Evolutionary conservation across 805 yeast species (phyloP), one percentile per base, ranked within the genome.

Genomic region (Kockiozyma suomiensis): DNA sequence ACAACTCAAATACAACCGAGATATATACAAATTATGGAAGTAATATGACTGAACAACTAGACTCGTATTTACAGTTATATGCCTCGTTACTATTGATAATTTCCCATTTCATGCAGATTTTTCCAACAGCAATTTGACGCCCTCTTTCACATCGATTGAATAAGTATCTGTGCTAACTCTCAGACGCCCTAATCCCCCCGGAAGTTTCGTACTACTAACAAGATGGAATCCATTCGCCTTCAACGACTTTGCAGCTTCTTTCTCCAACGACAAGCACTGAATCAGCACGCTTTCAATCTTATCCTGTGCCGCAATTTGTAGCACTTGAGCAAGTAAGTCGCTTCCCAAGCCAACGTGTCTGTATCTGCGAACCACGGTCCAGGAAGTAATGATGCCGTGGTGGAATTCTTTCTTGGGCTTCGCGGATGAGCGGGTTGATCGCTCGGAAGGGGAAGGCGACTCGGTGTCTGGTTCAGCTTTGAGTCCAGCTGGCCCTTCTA

Each of bases 321-420:
- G 13, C 5, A 40, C 65, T n/a, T 49, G 25, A 21, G 47, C 26
- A 15, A 66, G 40, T 17, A 66, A 49, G 38, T 66, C 69, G 21
- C 42, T 26, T 23, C 69, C 69, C 30, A 66, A 56, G n/a, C 69
- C 69, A 41, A 55, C 68, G 12, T 57, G 50, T 15, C 69, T 50
- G 50, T 66, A 66, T 15, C 64, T 55, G 32, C 54, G 48, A 15
- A 62, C 17, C 8, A 66, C 69, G 5, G 65, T 45, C 69, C 69
- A 66, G 25, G 67, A 58, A n/a, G 66, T 42, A 21, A 66, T 58
- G 33, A 57, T 38, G 12, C 65, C 69, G 30, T 47, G 55, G 17
- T 47, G 51, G 21, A 23, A 40, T 35, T 52, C 50, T 33, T 21
- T 50, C 32, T 35, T 47, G 15, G 41, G 13, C 25, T 47, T 47